A percentile compares a stretch with the other conserved stretches of the same genome.
These are phyloP conservation scores for Tephrocybe sp. DNA, from an alignment of 768 basidiomycete species.

Conservation along the genomic window DNA sequence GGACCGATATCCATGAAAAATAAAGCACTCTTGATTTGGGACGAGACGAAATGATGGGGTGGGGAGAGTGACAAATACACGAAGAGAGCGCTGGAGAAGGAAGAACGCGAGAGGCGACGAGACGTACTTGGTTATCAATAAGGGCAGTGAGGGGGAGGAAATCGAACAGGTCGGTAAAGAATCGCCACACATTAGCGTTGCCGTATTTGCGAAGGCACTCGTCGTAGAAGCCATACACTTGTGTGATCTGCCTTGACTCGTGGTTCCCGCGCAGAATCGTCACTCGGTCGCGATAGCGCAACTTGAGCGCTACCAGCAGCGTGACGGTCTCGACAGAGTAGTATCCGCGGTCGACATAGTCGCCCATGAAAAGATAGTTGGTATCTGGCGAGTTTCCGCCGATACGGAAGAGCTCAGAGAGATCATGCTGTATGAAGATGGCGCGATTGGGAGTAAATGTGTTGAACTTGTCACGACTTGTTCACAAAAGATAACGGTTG, in stretches of 20 bases:
- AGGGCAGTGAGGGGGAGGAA: conserved; percentile 96
- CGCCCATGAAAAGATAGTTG: conserved; percentile 99
- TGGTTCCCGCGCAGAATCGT: conserved; percentile 98
- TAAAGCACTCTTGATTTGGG: conserved; percentile 11
- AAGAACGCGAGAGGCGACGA: conserved; percentile 3
- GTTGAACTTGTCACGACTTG: conserved; percentile 15
- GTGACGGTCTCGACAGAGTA: conserved; percentile 99
- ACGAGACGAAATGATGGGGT: conserved; percentile 9
- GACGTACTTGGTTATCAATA: conserved; percentile 97
- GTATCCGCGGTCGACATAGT: conserved; percentile 99
- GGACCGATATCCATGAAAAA: conserved; percentile 6
- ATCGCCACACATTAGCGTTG: conserved; percentile 99
- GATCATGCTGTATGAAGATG: conserved; percentile 78
- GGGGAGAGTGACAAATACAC: conserved; percentile 9
- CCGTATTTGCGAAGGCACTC: conserved; percentile 99
- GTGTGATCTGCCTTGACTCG: conserved; percentile 99
- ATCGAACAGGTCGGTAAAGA: conserved; percentile 98
- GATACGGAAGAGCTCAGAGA: conserved; percentile 97
- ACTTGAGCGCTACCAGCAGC: conserved; percentile 93
- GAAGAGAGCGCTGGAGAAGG: conserved; percentile 1
- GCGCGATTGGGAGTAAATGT: conserved; percentile 8
- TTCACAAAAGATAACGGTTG: conserved; percentile 18
- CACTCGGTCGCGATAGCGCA: conserved; percentile 97
- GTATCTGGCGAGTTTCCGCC: conserved; percentile 99
- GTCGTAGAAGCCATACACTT: conserved; percentile 99